A percentile compares a stretch with the other conserved stretches of the same genome.
Evolutionary conservation across 1,139 yeast species (phyloP).

Genomic region (Diutina mesorugosa): DNA sequence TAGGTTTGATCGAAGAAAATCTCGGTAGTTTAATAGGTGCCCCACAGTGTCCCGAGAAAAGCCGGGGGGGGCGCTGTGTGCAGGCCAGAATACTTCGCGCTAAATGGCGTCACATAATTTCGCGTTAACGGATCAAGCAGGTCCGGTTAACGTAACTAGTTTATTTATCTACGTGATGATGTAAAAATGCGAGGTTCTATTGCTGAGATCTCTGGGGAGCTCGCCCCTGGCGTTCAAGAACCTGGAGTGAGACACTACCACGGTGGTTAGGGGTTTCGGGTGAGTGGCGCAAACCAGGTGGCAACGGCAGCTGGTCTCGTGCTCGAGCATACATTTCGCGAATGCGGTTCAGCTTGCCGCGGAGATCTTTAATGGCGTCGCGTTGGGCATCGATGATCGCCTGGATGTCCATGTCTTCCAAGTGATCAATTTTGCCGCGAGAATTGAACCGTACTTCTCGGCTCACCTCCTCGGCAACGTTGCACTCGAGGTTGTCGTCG

Average conservation of each 20-base stretch:
- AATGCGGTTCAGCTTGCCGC: slow-evolving; percentile 24
- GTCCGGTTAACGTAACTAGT: neutral
- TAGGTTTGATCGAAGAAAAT: neutral
- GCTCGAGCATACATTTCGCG: slow-evolving; percentile 17
- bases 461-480: slow-evolving; percentile 19
- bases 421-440: slow-evolving; percentile 18
- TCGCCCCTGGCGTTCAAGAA: neutral
- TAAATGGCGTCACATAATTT: neutral
- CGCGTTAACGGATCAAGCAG: neutral
- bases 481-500: slow-evolving; percentile 23
- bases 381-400: slow-evolving; percentile 32
- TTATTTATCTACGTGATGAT: neutral
- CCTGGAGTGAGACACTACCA: neutral
- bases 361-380: slow-evolving; percentile 24
- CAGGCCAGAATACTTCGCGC: neutral
- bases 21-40: neutral
- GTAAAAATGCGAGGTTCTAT: neutral
- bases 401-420: slow-evolving; percentile 29
- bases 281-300: neutral
- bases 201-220: neutral
- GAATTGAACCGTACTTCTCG: slow-evolving; percentile 33
- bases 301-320: neutral
- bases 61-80: neutral
- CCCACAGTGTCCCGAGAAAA: neutral
- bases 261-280: neutral